Evolutionary conservation across 2,329 filamentous ascomycete species (phyloP).

Genomic region (Colletotrichum noveboracense): DNA sequence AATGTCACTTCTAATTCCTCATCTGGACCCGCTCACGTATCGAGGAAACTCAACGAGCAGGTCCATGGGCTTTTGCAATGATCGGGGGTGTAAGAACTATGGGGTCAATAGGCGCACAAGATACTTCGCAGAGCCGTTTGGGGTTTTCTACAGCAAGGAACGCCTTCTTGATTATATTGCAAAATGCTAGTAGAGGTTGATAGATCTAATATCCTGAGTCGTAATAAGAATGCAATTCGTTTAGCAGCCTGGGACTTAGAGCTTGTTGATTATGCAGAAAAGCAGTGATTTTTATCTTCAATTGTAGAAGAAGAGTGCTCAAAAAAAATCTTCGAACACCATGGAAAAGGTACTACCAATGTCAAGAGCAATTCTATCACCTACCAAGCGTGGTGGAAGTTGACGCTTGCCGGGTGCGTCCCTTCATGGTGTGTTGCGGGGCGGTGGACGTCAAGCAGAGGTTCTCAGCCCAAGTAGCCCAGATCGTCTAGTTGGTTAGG

Average conservation of each 20-base stretch:
- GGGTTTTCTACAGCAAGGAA: neutral
- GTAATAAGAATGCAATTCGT: neutral
- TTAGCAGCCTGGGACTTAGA: neutral
- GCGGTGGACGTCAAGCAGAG: neutral
- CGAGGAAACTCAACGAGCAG: neutral
- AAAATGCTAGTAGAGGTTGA: neutral
- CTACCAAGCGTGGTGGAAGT: neutral
- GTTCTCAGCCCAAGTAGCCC: neutral
- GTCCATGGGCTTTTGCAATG: neutral
- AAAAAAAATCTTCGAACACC: neutral
- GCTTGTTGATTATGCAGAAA: neutral
- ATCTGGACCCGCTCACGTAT: neutral
- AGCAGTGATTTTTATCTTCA: fast-evolving
- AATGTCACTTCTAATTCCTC: neutral
- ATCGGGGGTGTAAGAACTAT: neutral
- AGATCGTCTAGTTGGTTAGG: slow-evolving; percentile 24
- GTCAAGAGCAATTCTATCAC: neutral
- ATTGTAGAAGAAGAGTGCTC: fast-evolving
- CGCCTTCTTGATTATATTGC: neutral
- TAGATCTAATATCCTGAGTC: neutral
- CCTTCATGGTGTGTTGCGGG: neutral
- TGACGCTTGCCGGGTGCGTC: neutral
- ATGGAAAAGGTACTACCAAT: neutral
- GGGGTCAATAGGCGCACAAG: neutral
- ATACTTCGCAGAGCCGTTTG: neutral